Evolutionary conservation across 139 green algal genomes (phyloP).

Genomic region (Chlorella sp.): DNA sequence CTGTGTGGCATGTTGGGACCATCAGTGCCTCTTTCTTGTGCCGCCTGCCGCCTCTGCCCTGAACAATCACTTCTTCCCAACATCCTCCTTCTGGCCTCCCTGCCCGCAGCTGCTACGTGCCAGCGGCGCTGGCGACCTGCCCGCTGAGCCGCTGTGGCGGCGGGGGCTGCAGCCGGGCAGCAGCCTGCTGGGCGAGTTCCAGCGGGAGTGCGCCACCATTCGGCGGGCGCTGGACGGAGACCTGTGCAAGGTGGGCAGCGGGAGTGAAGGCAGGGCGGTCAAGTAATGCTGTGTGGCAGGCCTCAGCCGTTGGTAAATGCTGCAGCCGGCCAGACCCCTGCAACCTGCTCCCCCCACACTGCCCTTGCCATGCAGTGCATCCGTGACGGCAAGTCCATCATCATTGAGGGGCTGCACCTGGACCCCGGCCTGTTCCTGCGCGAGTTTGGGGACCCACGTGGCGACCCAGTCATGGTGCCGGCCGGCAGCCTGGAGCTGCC

Average conservation of each 20-base stretch:
- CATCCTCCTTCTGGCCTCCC: not conserved
- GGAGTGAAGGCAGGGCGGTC: not conserved
- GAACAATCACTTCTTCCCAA: too few relatives aligned
- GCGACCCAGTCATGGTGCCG: not conserved
- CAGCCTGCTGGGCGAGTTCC: constrained; percentile 58
- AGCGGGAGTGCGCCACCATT: constrained; percentile 69
- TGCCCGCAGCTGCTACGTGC: constrained; percentile 50
- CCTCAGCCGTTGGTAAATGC: too few relatives aligned
- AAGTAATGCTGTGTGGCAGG: too few relatives aligned
- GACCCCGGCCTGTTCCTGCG: constrained; percentile 79
- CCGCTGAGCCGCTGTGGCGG: constrained; percentile 60
- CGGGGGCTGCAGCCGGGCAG: constrained; percentile 28
- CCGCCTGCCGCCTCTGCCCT: too few relatives aligned
- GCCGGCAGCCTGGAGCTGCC: not conserved
- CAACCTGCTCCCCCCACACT: too few relatives aligned
- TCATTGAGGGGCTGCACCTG: constrained; percentile 89
- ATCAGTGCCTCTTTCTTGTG: too few relatives aligned
- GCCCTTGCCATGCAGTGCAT: constrained; percentile 52
- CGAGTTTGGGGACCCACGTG: constrained; percentile 59
- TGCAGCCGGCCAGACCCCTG: too few relatives aligned
- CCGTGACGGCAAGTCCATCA: constrained; percentile 91
- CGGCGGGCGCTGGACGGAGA: constrained; percentile 82
- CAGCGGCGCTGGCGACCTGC: constrained; percentile 19
- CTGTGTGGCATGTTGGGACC: too few relatives aligned
- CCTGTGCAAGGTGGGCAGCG: constrained; percentile 74